Percentiles rank a stretch among this genome's conserved stretches.
These are phyloP conservation scores for Pseudonectria buxi DNA, from an alignment of 2,329 filamentous ascomycete species.

Conservation along the genomic window DNA sequence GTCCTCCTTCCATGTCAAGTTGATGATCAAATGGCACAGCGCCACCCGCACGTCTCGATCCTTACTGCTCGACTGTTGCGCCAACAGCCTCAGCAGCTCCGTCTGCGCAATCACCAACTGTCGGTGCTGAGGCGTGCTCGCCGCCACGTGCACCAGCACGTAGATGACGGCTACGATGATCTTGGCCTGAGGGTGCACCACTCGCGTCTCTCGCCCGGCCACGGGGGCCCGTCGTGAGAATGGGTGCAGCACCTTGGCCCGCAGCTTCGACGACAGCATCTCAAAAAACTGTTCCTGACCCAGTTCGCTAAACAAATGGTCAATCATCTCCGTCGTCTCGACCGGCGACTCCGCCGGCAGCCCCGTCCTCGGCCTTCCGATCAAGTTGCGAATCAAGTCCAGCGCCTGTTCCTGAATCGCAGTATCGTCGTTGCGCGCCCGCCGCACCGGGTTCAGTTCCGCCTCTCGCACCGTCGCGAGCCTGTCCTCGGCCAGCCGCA, in stretches of 20 bases:
- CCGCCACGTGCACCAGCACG: constrained; percentile 82
- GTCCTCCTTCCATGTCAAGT: constrained; percentile 79
- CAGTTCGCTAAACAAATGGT: constrained; percentile 69
- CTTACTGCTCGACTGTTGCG: constrained; percentile 66
- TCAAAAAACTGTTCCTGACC: constrained; percentile 74
- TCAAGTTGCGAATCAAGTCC: constrained; percentile 83
- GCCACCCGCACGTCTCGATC: constrained; percentile 68
- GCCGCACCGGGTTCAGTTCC: constrained; percentile 61
- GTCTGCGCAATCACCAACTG: constrained; percentile 72
- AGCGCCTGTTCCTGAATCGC: constrained; percentile 87
- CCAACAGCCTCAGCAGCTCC: constrained; percentile 64
- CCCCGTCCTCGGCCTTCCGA: constrained; percentile 53
- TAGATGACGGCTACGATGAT: constrained; percentile 74
- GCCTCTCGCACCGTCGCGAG: constrained; percentile 51
- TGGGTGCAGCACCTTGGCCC: constrained; percentile 50
- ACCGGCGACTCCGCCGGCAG: constrained; percentile 41
- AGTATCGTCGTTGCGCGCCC: constrained; percentile 69
- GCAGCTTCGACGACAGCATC: constrained; percentile 72
- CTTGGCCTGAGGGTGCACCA: constrained; percentile 55
- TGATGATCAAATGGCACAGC: constrained; percentile 78
- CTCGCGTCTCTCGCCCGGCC: constrained; percentile 35
- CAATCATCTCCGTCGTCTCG: constrained; percentile 68
- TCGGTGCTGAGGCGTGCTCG: constrained; percentile 70
- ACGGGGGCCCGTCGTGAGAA: constrained; percentile 37
- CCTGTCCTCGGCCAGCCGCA: constrained; percentile 44